Evolutionary conservation across 306 rosid genomes (phyloP), one percentile per base, ranked within the genome.

Genomic region (Begonia loranthoides): DNA sequence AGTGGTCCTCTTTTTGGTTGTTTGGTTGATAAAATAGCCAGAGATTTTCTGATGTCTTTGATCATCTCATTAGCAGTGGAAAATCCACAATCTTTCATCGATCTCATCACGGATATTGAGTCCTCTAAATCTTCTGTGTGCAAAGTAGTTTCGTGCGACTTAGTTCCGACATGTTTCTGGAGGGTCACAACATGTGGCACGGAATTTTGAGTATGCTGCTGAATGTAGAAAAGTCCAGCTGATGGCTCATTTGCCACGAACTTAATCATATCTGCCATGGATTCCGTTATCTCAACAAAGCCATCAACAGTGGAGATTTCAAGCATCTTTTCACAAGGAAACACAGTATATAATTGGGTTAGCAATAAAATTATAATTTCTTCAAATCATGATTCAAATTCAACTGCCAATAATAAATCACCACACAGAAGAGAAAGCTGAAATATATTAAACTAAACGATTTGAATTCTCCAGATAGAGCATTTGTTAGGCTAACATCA

Each of bases 181-280:
- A 65, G 76, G 56, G 64, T 62, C 33, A 76, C 19, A 15, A 82
- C 64, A 57, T 76, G 78, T 22, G 97, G 87, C 49, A 78, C 90
- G 15, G 87, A 83, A 54, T 78, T 85, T 60, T 82, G 87, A 47
- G 82, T 67, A 61, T 90, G 97, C 59, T 90, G 95, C 68, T 90
- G 99, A 66, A 86, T 55, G 56, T 66, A 90, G 82, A 70, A 86
- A 62, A 90, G 87, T 63, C 99, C 99, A 15, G 76, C 76, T 13
- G 95, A 86, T 10, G 95, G 99, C 75, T 90, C 95, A 44, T 90
- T 82, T 22, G 95, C 94, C 45, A 80, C 65, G 12, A 71, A 76
- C 55, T 78, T 90, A 38, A 77, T 78, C 95, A 90, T 90, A 72
- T 85, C 87, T 19, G 80, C 94, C 71, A 75, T 22, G 74, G 82